A percentile compares a stretch with the other conserved stretches of the same genome.
phyloP scores from a whole-genome alignment of 257 asterid genomes.

The Ocimum tenuiflorum region DNA sequence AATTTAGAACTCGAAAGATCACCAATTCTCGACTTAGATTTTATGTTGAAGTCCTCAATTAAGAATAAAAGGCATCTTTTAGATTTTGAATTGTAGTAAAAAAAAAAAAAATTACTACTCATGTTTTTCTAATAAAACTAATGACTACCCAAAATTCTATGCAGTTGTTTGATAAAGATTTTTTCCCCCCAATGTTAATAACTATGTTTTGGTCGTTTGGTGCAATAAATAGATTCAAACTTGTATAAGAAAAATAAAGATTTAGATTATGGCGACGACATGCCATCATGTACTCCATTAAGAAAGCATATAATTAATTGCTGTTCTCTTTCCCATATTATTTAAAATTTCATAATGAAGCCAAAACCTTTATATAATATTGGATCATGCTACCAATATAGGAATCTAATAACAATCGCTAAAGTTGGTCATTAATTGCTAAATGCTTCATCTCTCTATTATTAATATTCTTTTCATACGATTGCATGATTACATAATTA shows the following conservation, averaged over 20 bases:
- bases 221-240: not conserved
- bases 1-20: too few relatives aligned
- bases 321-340: not conserved
- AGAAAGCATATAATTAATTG: not conserved
- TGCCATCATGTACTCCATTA: conserved; percentile 20
- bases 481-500: not conserved
- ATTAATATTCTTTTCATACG: not conserved
- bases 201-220: too few relatives aligned
- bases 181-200: not conserved
- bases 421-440: conserved; percentile 16
- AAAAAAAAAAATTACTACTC: too few relatives aligned
- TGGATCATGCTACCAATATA: not conserved
- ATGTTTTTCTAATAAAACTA: too few relatives aligned
- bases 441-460: not conserved
- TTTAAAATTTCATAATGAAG: conserved; percentile 4
- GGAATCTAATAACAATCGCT: conserved; percentile 16
- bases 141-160: too few relatives aligned
- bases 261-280: conserved; percentile 6
- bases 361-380: conserved; percentile 12
- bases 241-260: too few relatives aligned
- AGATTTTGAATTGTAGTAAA: too few relatives aligned
- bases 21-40: too few relatives aligned
- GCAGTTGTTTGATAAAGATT: not conserved
- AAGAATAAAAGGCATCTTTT: too few relatives aligned
- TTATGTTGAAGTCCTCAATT: too few relatives aligned